Evolutionary conservation across 2,329 filamentous ascomycete genomes (phyloP).

Genomic region (Fusarium algeriense): DNA sequence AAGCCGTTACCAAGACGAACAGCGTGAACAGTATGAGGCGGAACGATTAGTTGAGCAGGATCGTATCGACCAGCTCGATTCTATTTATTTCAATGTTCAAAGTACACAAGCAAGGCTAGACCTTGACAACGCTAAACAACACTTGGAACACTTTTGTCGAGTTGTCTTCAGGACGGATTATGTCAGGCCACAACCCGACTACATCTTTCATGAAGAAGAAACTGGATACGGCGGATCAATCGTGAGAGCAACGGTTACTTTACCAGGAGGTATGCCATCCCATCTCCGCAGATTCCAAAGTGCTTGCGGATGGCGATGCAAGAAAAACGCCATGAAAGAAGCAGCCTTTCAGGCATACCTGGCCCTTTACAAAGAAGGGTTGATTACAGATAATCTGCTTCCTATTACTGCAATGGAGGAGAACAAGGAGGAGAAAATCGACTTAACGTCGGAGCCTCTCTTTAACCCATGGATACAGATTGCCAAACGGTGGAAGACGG

Average conservation of each 20-base stretch:
- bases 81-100: slow-evolving; percentile 53
- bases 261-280: slow-evolving; percentile 77
- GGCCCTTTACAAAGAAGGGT: slow-evolving; percentile 73
- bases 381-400: slow-evolving; percentile 83
- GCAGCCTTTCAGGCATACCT: slow-evolving; percentile 85
- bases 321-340: slow-evolving; percentile 81
- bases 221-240: slow-evolving; percentile 35
- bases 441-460: slow-evolving; percentile 53
- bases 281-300: slow-evolving; percentile 47
- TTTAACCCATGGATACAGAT: slow-evolving; percentile 63
- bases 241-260: slow-evolving; percentile 71
- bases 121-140: slow-evolving; percentile 78
- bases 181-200: slow-evolving; percentile 76
- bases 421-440: slow-evolving; percentile 53
- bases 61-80: slow-evolving; percentile 48
- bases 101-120: slow-evolving; percentile 74
- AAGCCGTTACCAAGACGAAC: slow-evolving; percentile 73
- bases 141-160: slow-evolving; percentile 85
- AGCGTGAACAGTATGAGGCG: slow-evolving; percentile 55
- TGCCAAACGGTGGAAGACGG: slow-evolving; percentile 57
- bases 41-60: slow-evolving; percentile 65
- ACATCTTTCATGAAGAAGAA: slow-evolving; percentile 62
- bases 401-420: slow-evolving; percentile 66
- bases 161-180: slow-evolving; percentile 69
- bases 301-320: slow-evolving; percentile 71